These are phyloP conservation scores for Elaeis oleifera DNA, from an alignment of 202 grass and related monocot species.

Conservation along the genomic window DNA sequence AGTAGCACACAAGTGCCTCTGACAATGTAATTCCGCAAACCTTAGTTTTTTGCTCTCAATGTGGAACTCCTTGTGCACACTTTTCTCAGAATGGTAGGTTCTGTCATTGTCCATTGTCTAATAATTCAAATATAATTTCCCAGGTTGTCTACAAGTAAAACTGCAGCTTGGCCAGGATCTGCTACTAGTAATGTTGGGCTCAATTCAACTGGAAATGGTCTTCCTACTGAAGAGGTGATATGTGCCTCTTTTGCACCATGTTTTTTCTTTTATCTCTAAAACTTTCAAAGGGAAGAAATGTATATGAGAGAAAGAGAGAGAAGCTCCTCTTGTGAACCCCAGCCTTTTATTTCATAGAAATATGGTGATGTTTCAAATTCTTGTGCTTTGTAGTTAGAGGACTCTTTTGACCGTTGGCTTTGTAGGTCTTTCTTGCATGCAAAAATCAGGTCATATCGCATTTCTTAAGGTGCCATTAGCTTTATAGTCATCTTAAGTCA, in stretches of 20 bases:
- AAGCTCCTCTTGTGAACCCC: too few relatives aligned
- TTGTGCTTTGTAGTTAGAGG: too few relatives aligned
- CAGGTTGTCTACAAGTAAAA: slow-evolving; percentile 31
- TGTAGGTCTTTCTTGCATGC: too few relatives aligned
- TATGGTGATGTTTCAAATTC: too few relatives aligned
- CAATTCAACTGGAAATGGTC: slow-evolving; percentile 19
- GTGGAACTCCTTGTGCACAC: background rate
- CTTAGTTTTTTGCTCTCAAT: background rate
- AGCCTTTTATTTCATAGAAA: too few relatives aligned
- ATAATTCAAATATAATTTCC: slow-evolving; percentile 4
- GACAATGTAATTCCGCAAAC: slow-evolving; percentile 25
- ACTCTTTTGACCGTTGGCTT: too few relatives aligned
- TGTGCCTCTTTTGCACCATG: background rate
- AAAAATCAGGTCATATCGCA: too few relatives aligned
- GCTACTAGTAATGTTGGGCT: background rate
- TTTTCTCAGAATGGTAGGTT: background rate
- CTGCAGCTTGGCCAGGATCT: background rate
- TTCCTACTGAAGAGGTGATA: background rate
- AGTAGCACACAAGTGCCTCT: slow-evolving; percentile 27
- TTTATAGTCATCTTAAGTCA: too few relatives aligned
- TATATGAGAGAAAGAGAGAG: too few relatives aligned
- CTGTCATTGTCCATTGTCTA: background rate
- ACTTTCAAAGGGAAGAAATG: too few relatives aligned
- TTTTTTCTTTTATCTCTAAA: too few relatives aligned
- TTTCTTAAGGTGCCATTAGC: too few relatives aligned